A percentile compares a stretch with the other conserved stretches of the same genome.
phyloP scores from a whole-genome alignment of 1,284 basidiomycete species.

The Leccinum subrobustum region DNA sequence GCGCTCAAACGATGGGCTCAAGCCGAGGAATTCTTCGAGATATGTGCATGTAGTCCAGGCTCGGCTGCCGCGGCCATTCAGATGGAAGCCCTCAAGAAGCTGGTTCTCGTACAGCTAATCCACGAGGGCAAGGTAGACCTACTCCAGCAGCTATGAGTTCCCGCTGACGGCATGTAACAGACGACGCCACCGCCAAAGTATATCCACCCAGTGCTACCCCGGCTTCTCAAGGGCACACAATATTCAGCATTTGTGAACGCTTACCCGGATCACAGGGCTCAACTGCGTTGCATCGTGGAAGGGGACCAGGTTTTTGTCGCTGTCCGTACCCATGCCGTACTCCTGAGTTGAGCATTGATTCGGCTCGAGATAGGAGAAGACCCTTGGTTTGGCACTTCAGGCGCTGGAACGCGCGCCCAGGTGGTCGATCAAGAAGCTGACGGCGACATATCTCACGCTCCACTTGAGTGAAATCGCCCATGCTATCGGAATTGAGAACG shows the following conservation, averaged over 20 bases:
- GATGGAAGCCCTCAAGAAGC: conserved; percentile 83
- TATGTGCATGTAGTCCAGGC: conserved; percentile 72
- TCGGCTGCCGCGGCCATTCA: conserved; percentile 68
- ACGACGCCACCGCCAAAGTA: conserved; percentile 65
- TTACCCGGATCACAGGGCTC: conserved; percentile 54
- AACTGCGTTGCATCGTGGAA: conserved; percentile 44
- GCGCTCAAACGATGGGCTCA: conserved; percentile 60
- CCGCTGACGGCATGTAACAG: conserved; percentile 34
- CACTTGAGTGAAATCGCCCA: conserved; percentile 67
- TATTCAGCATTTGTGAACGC: conserved; percentile 60
- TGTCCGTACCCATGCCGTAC: conserved; percentile 36
- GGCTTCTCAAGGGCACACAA: conserved; percentile 60
- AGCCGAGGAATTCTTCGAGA: conserved; percentile 75
- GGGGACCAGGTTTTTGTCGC: conserved; percentile 54
- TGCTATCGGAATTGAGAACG: conserved; percentile 53
- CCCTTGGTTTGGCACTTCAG: conserved; percentile 63
- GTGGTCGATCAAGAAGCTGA: conserved; percentile 76
- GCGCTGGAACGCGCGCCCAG: conserved; percentile 66
- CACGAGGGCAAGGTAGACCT: conserved; percentile 60
- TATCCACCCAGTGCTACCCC: conserved; percentile 50
- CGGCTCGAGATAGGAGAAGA: conserved; percentile 57
- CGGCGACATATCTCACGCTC: conserved; percentile 75
- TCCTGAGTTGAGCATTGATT: conserved; percentile 10
- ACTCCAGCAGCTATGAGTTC: neutral
- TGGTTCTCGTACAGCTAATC: conserved; percentile 74